A percentile compares a stretch with the other conserved stretches of the same genome.
phyloP scores from a whole-genome alignment of 306 rosid species.

The Castanospermum australe region DNA sequence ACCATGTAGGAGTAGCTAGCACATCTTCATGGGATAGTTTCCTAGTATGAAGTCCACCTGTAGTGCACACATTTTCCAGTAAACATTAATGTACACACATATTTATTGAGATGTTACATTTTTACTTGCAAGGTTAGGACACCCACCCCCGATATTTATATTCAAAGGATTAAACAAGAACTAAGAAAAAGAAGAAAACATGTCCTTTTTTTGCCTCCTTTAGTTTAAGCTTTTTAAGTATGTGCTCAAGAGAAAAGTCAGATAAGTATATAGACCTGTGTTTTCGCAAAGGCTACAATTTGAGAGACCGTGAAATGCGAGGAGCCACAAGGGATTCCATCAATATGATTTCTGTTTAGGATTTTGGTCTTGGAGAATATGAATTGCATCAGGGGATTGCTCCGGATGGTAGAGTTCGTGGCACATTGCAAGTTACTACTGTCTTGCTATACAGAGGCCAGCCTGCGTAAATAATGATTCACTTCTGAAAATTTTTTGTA shows the following conservation, averaged over 20 bases:
- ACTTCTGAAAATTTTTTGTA: no score
- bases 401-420: slow-evolving; percentile 40
- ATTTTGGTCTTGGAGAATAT: slow-evolving; percentile 42
- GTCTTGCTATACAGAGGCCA: slow-evolving; percentile 53
- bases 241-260: no score
- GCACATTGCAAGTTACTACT: slow-evolving; percentile 55
- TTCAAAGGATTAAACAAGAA: no score
- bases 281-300: slow-evolving; percentile 47
- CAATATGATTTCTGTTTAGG: slow-evolving; percentile 27
- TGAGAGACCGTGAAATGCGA: slow-evolving; percentile 37
- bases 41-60: slow-evolving; percentile 65
- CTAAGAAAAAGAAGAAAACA: no score
- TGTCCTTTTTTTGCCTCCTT: no score
- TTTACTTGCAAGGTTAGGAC: background rate
- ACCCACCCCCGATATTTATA: no score
- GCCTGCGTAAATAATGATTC: slow-evolving; percentile 30
- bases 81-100: background rate
- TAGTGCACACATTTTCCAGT: background rate
- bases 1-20: slow-evolving; percentile 67
- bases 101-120: no score
- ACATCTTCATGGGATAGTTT: slow-evolving; percentile 48
- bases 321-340: slow-evolving; percentile 56
- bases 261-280: slow-evolving; percentile 38
- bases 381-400: slow-evolving; percentile 50
- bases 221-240: background rate